Evolutionary conservation across 2,329 filamentous ascomycete species (phyloP).

Genomic region (Microdochium nivale): DNA sequence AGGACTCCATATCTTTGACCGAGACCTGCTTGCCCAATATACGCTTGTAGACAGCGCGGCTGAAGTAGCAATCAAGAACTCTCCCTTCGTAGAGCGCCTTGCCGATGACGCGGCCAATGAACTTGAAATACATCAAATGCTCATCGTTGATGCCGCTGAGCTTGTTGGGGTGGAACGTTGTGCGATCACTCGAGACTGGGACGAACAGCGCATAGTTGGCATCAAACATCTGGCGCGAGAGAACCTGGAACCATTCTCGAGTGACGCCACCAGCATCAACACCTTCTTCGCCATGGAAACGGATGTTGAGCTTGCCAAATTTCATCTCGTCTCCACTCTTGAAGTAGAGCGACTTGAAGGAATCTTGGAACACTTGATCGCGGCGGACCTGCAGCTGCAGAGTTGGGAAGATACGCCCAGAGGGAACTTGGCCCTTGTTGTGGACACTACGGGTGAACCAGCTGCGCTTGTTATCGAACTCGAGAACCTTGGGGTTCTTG

Average conservation of each 20-base stretch:
- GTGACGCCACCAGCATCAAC: constrained; percentile 97
- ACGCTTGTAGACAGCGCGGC: constrained; percentile 94
- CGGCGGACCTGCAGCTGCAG: constrained; percentile 85
- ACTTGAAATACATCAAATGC: constrained; percentile 97
- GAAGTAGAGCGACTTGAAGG: constrained; percentile 97
- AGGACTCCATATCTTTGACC: constrained; percentile 98
- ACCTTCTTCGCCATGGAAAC: constrained; percentile 95
- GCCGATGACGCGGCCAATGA: constrained; percentile 95
- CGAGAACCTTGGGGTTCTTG: constrained; percentile 96
- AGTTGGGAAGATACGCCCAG: constrained; percentile 52
- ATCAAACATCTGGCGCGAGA: constrained; percentile 97
- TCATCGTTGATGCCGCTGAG: constrained; percentile 90
- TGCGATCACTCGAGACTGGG: constrained; percentile 92
- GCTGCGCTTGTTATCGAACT: constrained; percentile 99
- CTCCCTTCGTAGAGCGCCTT: constrained; percentile 96
- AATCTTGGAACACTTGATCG: constrained; percentile 95
- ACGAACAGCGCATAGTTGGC: constrained; percentile 95
- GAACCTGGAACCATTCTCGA: constrained; percentile 97
- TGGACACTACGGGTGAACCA: constrained; percentile 96
- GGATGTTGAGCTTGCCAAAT: constrained; percentile 95
- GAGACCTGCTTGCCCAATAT: constrained; percentile 92
- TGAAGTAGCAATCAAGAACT: constrained; percentile 97
- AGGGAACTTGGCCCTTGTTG: constrained; percentile 58
- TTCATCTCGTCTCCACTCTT: constrained; percentile 97
- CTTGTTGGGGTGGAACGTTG: constrained; percentile 97